Evolutionary conservation across 768 basidiomycete genomes (phyloP).

Genomic region (Cantharellus anzutake): DNA sequence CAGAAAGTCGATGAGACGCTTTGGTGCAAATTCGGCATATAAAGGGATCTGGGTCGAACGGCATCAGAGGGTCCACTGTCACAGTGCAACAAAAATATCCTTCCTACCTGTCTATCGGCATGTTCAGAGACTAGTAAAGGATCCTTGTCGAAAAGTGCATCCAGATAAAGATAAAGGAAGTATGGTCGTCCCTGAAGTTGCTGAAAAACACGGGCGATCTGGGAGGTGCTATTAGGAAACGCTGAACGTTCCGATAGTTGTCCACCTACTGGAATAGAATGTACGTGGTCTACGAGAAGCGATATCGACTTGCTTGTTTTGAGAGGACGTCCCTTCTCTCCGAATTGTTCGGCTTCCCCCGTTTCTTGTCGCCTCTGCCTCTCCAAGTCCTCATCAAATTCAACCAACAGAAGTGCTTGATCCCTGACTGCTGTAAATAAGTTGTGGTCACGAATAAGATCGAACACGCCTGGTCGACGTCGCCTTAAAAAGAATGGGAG

Average conservation of each 20-base stretch:
- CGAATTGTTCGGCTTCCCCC: constrained; percentile 13
- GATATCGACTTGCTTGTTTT: constrained; percentile 26
- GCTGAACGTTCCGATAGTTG: background rate
- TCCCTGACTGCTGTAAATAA: constrained; percentile 90
- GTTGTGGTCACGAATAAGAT: constrained; percentile 83
- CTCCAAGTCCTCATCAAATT: constrained; percentile 82
- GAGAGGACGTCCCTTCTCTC: background rate
- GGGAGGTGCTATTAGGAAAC: background rate
- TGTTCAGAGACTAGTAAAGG: constrained; percentile 60
- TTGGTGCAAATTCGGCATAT: constrained; percentile 72
- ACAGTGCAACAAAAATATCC: background rate
- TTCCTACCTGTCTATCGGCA: constrained; percentile 61
- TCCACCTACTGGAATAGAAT: constrained; percentile 74
- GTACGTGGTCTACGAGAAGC: constrained; percentile 79
- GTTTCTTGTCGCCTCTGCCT: constrained; percentile 30
- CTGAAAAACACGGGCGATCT: constrained; percentile 78
- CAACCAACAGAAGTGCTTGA: constrained; percentile 77
- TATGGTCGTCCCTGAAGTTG: constrained; percentile 59
- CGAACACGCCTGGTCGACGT: constrained; percentile 76
- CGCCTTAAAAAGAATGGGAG: constrained; percentile 77
- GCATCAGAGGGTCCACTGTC: background rate
- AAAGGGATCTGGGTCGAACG: constrained; percentile 46
- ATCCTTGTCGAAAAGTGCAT: constrained; percentile 76
- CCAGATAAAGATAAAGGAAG: constrained; percentile 85
- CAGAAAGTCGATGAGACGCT: constrained; percentile 73